phyloP scores from a whole-genome alignment of 306 rosid species.

The Hippophae gyantsensis region DNA sequence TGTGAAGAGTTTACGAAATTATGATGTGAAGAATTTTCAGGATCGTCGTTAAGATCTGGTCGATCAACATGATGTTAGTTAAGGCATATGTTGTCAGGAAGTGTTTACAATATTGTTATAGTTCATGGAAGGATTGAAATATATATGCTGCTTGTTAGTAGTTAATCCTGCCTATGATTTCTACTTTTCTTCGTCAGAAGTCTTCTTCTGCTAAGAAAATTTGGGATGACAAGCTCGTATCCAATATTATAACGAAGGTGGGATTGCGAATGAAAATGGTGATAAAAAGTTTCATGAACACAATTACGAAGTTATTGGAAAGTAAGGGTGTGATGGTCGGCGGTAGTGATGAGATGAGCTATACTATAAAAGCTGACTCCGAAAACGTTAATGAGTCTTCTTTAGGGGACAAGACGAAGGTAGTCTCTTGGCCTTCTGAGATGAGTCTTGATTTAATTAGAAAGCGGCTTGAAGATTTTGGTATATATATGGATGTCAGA shows the following conservation, averaged over 20 bases:
- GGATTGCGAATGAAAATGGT: conserved; percentile 24
- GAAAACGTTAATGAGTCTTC: conserved; percentile 29
- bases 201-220: conserved; percentile 41
- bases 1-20: conserved; percentile 31
- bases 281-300: conserved; percentile 29
- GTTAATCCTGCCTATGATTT: conserved; percentile 35
- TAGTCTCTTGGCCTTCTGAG: conserved; percentile 53
- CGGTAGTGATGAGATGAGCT: conserved; percentile 27
- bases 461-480: conserved; percentile 49
- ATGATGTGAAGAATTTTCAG: conserved; percentile 27
- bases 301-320: conserved; percentile 27
- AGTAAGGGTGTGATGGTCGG: conserved; percentile 22
- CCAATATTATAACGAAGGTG: conserved; percentile 26
- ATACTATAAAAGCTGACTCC: conserved; percentile 30
- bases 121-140: conserved; percentile 51
- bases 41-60: conserved; percentile 29
- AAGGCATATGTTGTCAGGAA: conserved; percentile 43
- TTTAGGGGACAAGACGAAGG: conserved; percentile 36
- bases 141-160: conserved; percentile 43
- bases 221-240: conserved; percentile 31
- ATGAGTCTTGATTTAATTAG: conserved; percentile 31
- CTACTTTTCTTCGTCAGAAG: conserved; percentile 40
- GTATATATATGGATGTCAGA: conserved; percentile 54
- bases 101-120: conserved; percentile 45
- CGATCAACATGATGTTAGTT: conserved; percentile 38